A percentile compares a stretch with the other conserved stretches of the same genome.
phyloP scores from a whole-genome alignment of 768 basidiomycete species.

The Cyclocybe aegerita region DNA sequence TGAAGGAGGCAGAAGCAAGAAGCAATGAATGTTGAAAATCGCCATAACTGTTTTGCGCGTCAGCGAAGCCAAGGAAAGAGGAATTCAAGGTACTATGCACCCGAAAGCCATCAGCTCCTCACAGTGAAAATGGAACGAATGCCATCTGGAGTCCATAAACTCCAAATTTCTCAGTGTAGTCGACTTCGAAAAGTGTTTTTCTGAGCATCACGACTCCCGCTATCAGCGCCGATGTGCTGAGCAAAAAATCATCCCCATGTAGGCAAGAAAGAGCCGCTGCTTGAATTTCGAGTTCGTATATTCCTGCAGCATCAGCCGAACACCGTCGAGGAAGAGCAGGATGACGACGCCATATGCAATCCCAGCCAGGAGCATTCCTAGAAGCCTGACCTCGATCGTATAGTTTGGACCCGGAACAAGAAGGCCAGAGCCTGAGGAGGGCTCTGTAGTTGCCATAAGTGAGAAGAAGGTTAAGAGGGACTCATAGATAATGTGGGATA shows the following conservation, averaged over 20 bases:
- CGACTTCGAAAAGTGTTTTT: constrained; percentile 4
- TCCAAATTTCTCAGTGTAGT: neutral
- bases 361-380: constrained; percentile 12
- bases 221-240: constrained; percentile 12
- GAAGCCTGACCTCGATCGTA: constrained; percentile 7
- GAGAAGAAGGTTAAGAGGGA: too few species aligned
- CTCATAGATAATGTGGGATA: too few species aligned
- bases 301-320: neutral
- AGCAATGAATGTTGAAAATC: too few species aligned
- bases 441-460: neutral
- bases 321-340: constrained; percentile 7
- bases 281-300: neutral
- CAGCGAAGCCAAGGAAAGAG: too few species aligned
- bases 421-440: neutral
- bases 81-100: too few species aligned
- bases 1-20: too few species aligned
- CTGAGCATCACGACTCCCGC: constrained; percentile 2
- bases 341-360: constrained; percentile 11
- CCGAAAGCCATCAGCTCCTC: constrained; percentile 17
- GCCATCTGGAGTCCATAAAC: constrained; percentile 6
- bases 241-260: constrained; percentile 7
- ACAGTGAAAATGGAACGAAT: constrained; percentile 12
- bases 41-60: too few species aligned
- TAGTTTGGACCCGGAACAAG: constrained; percentile 1
- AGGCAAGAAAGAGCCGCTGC: constrained; percentile 6